Percentiles rank a stretch among this genome's conserved stretches.
phyloP scores from a whole-genome alignment of 371 early-diverging fungal genomes.

The Mortierella sp. region DNA sequence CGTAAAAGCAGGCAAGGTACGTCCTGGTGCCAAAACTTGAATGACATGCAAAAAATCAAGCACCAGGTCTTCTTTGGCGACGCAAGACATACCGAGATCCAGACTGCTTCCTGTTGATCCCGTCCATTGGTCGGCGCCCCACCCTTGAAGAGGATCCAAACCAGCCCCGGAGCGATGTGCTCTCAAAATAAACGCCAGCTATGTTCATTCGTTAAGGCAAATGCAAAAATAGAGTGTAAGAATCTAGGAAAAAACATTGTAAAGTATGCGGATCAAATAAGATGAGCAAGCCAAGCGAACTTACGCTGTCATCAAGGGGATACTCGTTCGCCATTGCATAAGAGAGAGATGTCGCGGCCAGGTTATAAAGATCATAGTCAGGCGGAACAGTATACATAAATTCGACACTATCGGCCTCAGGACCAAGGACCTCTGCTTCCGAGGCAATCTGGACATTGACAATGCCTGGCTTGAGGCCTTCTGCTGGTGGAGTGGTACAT shows the following conservation, averaged over 20 bases:
- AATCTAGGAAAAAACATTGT: not conserved
- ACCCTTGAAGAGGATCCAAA: slow-evolving; percentile 17
- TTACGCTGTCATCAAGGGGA: slow-evolving; percentile 49
- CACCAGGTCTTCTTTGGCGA: slow-evolving; percentile 37
- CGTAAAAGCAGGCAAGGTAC: slow-evolving; percentile 38
- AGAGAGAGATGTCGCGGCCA: slow-evolving; percentile 52
- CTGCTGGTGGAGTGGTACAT: slow-evolving; percentile 54
- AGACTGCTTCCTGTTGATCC: slow-evolving; percentile 31
- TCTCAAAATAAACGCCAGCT: slow-evolving; percentile 45
- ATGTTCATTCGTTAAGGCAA: not conserved
- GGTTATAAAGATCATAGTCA: slow-evolving; percentile 50
- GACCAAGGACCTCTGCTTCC: slow-evolving; percentile 19
- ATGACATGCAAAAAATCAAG: slow-evolving; percentile 49
- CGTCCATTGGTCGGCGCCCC: slow-evolving; percentile 21
- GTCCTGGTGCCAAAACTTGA: slow-evolving; percentile 43
- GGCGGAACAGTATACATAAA: slow-evolving; percentile 57
- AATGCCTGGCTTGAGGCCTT: slow-evolving; percentile 49
- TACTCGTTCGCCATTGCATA: slow-evolving; percentile 55
- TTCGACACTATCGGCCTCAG: slow-evolving; percentile 37
- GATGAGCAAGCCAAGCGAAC: not conserved
- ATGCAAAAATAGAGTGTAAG: not conserved
- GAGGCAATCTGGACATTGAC: slow-evolving; percentile 46
- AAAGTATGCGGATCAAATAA: not conserved
- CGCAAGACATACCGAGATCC: slow-evolving; percentile 37
- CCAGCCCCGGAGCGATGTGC: slow-evolving; percentile 33